Conservation (phyloP, 2,329 filamentous ascomycete genomes). For the Dryadomyces sulphureus region DNA sequence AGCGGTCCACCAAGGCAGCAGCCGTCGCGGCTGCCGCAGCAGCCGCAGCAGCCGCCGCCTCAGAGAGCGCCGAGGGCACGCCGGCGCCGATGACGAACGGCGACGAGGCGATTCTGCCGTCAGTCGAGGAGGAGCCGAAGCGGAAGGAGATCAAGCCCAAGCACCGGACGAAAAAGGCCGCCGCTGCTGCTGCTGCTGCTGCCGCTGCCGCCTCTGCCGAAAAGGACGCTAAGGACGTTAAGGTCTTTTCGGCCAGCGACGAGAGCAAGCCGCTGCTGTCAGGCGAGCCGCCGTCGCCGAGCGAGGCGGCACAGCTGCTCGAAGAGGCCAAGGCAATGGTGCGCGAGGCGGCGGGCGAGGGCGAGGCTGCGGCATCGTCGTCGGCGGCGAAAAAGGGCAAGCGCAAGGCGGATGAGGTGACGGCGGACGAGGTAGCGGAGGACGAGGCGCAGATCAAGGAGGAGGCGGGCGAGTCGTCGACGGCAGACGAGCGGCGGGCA, state of each 20-base stretch:
- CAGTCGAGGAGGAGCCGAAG: slow-evolving; percentile 33
- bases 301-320: slow-evolving; percentile 72
- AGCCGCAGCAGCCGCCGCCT: slow-evolving; percentile 20
- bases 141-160: slow-evolving; percentile 1
- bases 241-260: slow-evolving; percentile 41
- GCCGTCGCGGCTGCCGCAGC: slow-evolving; percentile 12
- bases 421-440: slow-evolving; percentile 45
- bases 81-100: slow-evolving; percentile 16
- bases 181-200: not conserved
- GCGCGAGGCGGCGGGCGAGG: slow-evolving; percentile 36
- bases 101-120: slow-evolving; percentile 25
- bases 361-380: slow-evolving; percentile 22
- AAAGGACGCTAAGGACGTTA: slow-evolving; percentile 31
- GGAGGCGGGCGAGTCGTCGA: slow-evolving; percentile 14
- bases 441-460: slow-evolving; percentile 24
- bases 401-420: slow-evolving; percentile 61
- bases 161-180: slow-evolving; percentile 1
- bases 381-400: slow-evolving; percentile 40
- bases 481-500: slow-evolving; percentile 11
- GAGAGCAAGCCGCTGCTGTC: slow-evolving; percentile 60
- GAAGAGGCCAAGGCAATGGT: slow-evolving; percentile 82
- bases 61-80: slow-evolving; percentile 13
- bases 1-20: slow-evolving; percentile 31
- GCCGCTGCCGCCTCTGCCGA: not conserved
- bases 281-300: slow-evolving; percentile 55